Base-by-base conservation (phyloP, 2,329 filamentous ascomycete genomes). In the Diaporthe sp. region DNA sequence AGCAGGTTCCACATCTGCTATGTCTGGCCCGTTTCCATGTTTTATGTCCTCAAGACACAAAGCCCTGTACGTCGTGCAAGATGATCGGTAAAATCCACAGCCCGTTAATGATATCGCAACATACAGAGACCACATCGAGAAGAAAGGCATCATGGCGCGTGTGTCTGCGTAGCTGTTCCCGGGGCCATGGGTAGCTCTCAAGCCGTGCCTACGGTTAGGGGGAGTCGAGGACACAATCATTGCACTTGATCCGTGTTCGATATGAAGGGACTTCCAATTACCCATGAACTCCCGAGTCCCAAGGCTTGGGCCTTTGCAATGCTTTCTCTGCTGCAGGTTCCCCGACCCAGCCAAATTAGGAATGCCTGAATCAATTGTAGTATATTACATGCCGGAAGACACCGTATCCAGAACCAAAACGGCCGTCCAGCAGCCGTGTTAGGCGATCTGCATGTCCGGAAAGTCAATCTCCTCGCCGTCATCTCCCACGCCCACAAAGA, bases 391-490 rank as follows among this genome's bases (percentile, higher is more conserved):
- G 39, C 37, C 20, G 34, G 22, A 15, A 9, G 22, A 53, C 31
- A 22, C 47, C 31, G 10, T 37, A 25, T 34, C 20, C 57, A 72
- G 44, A 25, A 53, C 44, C 71, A 17, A 31, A 61, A 42, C 10
- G 4, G 42, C 10, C 47, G 17, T 8, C 47, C 49, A 31, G 28
- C 8, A 47, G 15, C 31, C 42, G 37, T 49, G 58, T 63, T 31
- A 72, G 22, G 31, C 71, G 39, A 63, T 61, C 44, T 72, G 71
- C 71, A 72, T 72, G 22, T 72, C 71, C n/a, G 71, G 71, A 12
- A 72, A 72, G 15, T 72, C 71, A n/a, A 51, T 37, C 20, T 72
- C 71, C 17, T 72, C 57, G 58, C 42, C 44, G n/a, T 72, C 51
- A 22, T 51, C 63, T 28, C 20, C 20, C 44, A 13, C 15, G 3